Evolutionary conservation across 1,139 yeast genomes (phyloP), one percentile per base, ranked within the genome.

Genomic region (Pneumocystis murina): DNA sequence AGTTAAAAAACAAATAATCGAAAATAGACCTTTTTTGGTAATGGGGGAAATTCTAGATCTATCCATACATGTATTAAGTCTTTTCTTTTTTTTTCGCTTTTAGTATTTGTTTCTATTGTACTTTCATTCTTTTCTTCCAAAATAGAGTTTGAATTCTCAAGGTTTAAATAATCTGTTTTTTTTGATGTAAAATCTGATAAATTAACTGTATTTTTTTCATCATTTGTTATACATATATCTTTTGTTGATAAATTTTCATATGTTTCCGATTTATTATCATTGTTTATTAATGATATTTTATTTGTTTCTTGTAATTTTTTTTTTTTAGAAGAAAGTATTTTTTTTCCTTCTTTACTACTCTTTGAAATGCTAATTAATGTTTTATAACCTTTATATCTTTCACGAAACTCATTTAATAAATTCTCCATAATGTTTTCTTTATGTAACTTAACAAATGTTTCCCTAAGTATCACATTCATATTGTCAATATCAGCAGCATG

Each of bases 11-110:
- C 10, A 41, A 41, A 41, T 41, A 41, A 41, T 41, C 4, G 12
- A 71, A 91, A 88, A 40, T 84, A 84, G 60, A 97, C 98, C 74
- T 82, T 86, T 63, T 80, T 76, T 16, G 97, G 97, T 59, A 90
- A 82, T 0, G 78, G 80, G 0, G 96, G 95, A 69, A 91, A 79
- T 62, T 74, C 75, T 68, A 91, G 77, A 8, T 61, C 58, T 20
- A 40, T 39, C 58, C 59, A 59, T 20, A 33, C 30, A 48, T 62
- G 61, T 24, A 38, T 36, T 20, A n/a, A 43, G 5, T 35, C 20
- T 5, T 62, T 57, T 36, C 63, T 66, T 62, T 64, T 24, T 95
- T 96, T 10, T 83, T 84, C 61, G 83, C 24, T 58, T 54, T 35
- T 17, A 41, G 20, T 41, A 24, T 39, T 12, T 30, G 38, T 24